Base-by-base conservation (phyloP, 805 yeast genomes). In the Candida ulmi region DNA sequence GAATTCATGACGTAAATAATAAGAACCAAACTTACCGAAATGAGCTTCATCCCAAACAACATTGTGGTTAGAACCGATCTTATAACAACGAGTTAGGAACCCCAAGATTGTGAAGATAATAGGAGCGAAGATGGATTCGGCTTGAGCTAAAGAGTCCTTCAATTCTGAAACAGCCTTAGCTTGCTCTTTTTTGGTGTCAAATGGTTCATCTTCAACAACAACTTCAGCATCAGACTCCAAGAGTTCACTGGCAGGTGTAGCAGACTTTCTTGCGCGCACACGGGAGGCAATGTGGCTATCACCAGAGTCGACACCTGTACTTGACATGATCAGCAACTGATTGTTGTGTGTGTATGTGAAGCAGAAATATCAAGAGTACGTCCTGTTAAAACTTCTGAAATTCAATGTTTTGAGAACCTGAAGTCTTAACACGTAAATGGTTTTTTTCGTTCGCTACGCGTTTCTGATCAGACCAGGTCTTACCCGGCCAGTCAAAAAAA, bases 1-100 rank as follows among this genome's bases (percentile, higher is more conserved):
- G 59, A 85, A 88, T 54, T 87, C 95, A 51, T 87, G 93, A 52
- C 76, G 80, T 46, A 91, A 69, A 62, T 91, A 91, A 60, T 87
- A 83, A 11, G 96, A 82, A 25, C 97, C 98, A 60, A 91, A 91
- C 61, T 91, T 93, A 37, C 97, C 99, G 62, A 91, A 91, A 67
- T 90, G 96, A 30, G 96, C 97, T 60, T 88, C 97, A 65, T 88
- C 97, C 97, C 97, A 90, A 35, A 93, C 93, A 24, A 93, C 97
- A 40, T 74, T 70, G 41, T 74, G 69, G 45, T 87, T 84, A 41
- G 73, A 68, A 39, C 85, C 83, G 50, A 91, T 83, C 45, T 73
- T 69, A 65, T 85, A 80, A 61, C 88, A 76, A 51, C 98, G 76
- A 31, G 87, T 72, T 45, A 72, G 73, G 52, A 90, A 83, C 9